Percentiles rank a stretch among this genome's conserved stretches.
These are phyloP conservation scores for Silybum marianum DNA, from an alignment of 129 eudicot species.

Conservation along the genomic window DNA sequence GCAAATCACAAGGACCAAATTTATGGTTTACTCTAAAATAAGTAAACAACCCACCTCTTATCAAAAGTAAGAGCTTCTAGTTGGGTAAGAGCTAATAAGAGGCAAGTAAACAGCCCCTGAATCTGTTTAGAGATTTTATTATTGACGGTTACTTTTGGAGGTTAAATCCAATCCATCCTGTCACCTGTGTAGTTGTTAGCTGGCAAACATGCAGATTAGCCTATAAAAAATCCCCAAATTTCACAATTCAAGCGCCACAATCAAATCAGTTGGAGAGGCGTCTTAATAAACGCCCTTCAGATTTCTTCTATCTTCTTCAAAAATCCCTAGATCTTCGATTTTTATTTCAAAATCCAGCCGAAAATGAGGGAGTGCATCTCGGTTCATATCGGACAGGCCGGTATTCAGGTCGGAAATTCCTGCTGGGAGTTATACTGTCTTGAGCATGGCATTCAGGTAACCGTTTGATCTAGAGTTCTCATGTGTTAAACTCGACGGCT, in stretches of 20 bases:
- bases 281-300: constrained; percentile 55
- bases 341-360: not conserved
- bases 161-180: not conserved
- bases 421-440: constrained; percentile 59
- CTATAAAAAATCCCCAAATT: constrained; percentile 12
- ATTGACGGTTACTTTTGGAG: not conserved
- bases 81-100: no score
- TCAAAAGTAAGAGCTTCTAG: no score
- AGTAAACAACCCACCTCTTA: no score
- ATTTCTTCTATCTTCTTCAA: not conserved
- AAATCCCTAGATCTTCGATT: not conserved
- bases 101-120: no score
- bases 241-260: not conserved
- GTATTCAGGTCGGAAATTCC: constrained; percentile 52
- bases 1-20: no score
- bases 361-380: constrained; percentile 61
- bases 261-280: constrained; percentile 34
- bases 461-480: not conserved
- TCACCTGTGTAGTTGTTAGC: not conserved
- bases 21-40: no score
- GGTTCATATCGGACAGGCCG: constrained; percentile 53
- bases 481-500: not conserved
- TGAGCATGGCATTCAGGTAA: constrained; percentile 57
- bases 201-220: constrained; percentile 18
- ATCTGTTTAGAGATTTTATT: no score